These are phyloP conservation scores for Suhomyces vadensis DNA, from an alignment of 805 yeast species.

Conservation along the genomic window DNA sequence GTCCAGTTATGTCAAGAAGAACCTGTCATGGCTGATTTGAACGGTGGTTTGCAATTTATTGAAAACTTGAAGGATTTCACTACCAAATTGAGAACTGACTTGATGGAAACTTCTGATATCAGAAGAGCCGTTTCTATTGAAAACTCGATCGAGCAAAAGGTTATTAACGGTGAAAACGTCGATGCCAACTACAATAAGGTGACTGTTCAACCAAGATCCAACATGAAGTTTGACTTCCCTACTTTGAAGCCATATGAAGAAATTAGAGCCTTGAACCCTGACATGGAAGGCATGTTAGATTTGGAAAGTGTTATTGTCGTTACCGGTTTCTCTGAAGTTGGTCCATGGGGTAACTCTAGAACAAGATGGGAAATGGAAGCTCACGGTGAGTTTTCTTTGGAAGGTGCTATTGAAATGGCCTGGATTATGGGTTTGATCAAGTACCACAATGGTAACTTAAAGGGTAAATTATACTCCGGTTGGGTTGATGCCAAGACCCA, in stretches of 20 bases:
- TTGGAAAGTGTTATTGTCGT: conserved; percentile 90
- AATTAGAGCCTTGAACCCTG: conserved; percentile 65
- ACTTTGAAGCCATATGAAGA: conserved; percentile 73
- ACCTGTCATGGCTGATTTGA: conserved; percentile 97
- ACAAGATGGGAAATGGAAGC: conserved; percentile 99
- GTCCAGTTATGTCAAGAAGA: conserved; percentile 85
- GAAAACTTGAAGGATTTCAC: conserved; percentile 90
- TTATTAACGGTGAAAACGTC: conserved; percentile 83
- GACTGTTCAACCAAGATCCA: conserved; percentile 87
- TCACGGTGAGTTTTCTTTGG: conserved; percentile 88
- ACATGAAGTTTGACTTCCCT: conserved; percentile 94
- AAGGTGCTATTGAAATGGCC: conserved; percentile 98
- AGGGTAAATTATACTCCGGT: conserved; percentile 90
- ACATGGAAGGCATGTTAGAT: conserved; percentile 87
- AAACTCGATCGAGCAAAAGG: conserved; percentile 82
- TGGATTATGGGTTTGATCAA: conserved; percentile 99
- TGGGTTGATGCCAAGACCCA: conserved; percentile 96
- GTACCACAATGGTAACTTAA: conserved; percentile 87
- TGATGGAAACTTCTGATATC: conserved; percentile 81
- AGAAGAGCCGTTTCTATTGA: conserved; percentile 95
- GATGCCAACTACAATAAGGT: conserved; percentile 82
- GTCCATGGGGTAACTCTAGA: conserved; percentile 99
- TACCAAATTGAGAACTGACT: conserved; percentile 71
- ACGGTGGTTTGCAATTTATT: conserved; percentile 96
- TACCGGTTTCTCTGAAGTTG: conserved; percentile 97